Evolutionary conservation across 2,329 filamentous ascomycete genomes (phyloP), one percentile per base, ranked within the genome.

Genomic region (Teratosphaeria pseudoeucalypti): DNA sequence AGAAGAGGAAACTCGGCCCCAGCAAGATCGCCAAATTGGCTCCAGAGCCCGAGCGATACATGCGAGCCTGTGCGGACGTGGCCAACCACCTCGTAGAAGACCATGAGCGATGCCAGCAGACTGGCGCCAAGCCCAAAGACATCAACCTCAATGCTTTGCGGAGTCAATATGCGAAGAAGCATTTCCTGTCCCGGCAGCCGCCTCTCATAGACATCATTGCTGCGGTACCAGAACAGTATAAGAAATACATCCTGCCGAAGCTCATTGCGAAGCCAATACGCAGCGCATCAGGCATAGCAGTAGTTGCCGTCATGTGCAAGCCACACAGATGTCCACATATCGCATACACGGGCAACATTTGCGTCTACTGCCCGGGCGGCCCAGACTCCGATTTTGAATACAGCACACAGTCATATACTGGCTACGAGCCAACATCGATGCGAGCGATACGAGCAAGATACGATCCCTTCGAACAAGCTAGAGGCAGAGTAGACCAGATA

Each of bases 301-400:
- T 99, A 9, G 94, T 99, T 54, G 94, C 95, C 52, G 95, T 99
- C 66, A 99, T 99, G 94, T 97, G 94, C 82, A 99, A 99, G 75
- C 94, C 94, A 27, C 94, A 99, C 74, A 83, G 94, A 72, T 99
- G 94, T 71, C 94, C 94, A 19, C 94, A 99, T 72, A 99, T 99
- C 67, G 90, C 94, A 11, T 99, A 96, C 74, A 99, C 94, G 0
- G 94, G 94, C 63, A 99, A 99, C 72, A 97, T 99, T 63, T 99
- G 94, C 74, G 94, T 99, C 62, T 99, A 99, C 77, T 99, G 94
- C 71, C 94, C 94, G 10, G 94, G 94, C 66, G 94, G 94, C 1
- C 95, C 95, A 9, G 94, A 99, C 72, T 96, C 92, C 56, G 95
- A 99, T 72, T 99, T 99, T 70, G 94, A 99, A 75, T 99, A 99